A percentile compares a stretch with the other conserved stretches of the same genome.
phyloP scores from a whole-genome alignment of 345 rosid genomes.

The Conringia planisiliqua region DNA sequence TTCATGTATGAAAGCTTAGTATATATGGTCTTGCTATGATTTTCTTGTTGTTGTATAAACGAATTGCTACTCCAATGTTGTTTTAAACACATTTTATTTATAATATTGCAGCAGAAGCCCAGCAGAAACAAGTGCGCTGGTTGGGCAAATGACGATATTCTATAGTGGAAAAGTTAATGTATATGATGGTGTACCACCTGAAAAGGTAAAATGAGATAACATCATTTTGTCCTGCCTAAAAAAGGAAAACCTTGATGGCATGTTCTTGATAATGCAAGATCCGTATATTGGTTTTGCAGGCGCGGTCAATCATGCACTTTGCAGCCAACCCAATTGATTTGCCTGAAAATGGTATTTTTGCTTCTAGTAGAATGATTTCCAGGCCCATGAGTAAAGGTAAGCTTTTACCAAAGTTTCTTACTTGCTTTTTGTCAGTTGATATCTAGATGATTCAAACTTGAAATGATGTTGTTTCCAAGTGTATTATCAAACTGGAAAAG shows the following conservation, averaged over 20 bases:
- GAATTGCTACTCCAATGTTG: background rate
- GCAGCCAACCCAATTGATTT: conserved; percentile 65
- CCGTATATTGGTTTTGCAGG: conserved; percentile 61
- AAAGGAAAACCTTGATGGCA: conserved; percentile 19
- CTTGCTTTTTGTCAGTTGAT: conserved; percentile 9
- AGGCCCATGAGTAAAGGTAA: conserved; percentile 56
- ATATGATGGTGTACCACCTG: conserved; percentile 73
- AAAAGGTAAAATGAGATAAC: conserved; percentile 62
- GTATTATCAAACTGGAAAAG: background rate
- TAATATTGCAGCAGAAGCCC: conserved; percentile 48
- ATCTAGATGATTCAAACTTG: conserved; percentile 4
- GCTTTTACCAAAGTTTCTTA: conserved; percentile 26
- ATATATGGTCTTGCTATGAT: background rate
- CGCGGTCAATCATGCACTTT: conserved; percentile 72
- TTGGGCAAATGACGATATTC: conserved; percentile 88
- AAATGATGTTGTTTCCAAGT: background rate
- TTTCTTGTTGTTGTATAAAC: background rate
- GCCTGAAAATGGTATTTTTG: conserved; percentile 43
- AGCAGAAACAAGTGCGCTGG: conserved; percentile 37
- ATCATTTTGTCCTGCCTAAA: conserved; percentile 39
- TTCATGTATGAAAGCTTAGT: background rate
- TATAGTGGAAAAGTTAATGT: conserved; percentile 92
- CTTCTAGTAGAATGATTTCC: conserved; percentile 40
- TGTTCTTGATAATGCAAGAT: conserved; percentile 40
- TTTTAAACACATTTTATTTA: conserved; percentile 6